Evolutionary conservation across 2,329 filamentous ascomycete species (phyloP), one percentile per base, ranked within the genome.

Genomic region (Phyllosticta paracitricarpa): DNA sequence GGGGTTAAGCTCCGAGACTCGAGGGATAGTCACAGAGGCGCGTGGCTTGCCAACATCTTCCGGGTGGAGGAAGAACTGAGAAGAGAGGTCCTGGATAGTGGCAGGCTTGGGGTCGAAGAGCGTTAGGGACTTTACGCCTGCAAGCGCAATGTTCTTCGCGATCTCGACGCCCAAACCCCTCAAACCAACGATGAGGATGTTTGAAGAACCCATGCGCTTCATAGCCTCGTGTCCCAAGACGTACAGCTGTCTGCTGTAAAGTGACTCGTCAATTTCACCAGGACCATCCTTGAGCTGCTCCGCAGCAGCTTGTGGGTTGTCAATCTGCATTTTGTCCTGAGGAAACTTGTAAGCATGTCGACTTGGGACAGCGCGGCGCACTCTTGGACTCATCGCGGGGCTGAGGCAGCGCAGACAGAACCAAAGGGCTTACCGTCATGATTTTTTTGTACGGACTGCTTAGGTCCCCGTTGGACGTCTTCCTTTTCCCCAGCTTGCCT

Each of bases 171-270:
- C 94, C 51, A 99, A 84, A 58, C 94, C 94, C 75, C 94, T 93
- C 67, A 97, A 80, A 65, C 94, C 94, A 64, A 93, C 89, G 61
- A 99, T 82, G 59, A 99, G 88, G 63, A 99, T 84, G 72, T 97
- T 95, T 61, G 94, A 97, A 64, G 91, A 89, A 71, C 92, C 85
- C 94, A 99, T 99, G 71, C 94, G 91, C 82, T 96, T 97, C 94
- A 99, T 99, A 66, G 94, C 85, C 75, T 88, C 85, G 71, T 88
- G 85, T 61, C 94, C 85, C 61, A 88, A 82, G 61, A 88, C 85
- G 69, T 88, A 88, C 58, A 87, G 81, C 76, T 87, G 84, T 67
- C 84, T 77, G 72, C 84, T 86, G 77, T 87, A 87, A 61, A 87
- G 75, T 51, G 83, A 85, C 74, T 87, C 84, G 68, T 87, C 84